phyloP scores from a whole-genome alignment of 176 grass and related monocot genomes.

The maize (Zea mays) region DNA sequence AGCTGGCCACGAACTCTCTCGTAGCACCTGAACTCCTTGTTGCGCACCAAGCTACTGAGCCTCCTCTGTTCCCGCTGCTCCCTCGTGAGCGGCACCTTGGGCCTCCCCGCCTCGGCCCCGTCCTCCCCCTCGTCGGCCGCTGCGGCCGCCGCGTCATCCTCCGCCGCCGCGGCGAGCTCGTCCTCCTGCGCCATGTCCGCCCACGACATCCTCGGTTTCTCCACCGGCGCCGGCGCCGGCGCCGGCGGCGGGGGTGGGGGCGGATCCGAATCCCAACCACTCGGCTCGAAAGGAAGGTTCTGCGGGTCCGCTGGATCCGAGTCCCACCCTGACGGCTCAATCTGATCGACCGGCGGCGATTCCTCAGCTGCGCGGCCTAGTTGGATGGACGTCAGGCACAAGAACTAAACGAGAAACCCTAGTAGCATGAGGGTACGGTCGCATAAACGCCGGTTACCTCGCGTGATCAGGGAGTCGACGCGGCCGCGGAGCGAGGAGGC shows the following conservation, averaged over 20 bases:
- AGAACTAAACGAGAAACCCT: neutral
- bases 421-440: slow-evolving; percentile 5
- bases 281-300: slow-evolving; percentile 46
- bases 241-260: neutral
- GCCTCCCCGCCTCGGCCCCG: slow-evolving; percentile 27
- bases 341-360: slow-evolving; percentile 30
- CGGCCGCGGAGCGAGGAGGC: slow-evolving; percentile 52
- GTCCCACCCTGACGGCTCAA: slow-evolving; percentile 50
- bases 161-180: slow-evolving; percentile 63
- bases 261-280: slow-evolving; percentile 58
- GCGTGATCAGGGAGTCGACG: slow-evolving; percentile 66
- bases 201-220: slow-evolving; percentile 69
- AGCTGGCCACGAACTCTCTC: slow-evolving; percentile 46
- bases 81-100: slow-evolving; percentile 36
- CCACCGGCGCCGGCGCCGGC: neutral
- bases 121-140: slow-evolving; percentile 36
- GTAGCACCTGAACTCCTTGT: slow-evolving; percentile 42
- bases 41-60: slow-evolving; percentile 39
- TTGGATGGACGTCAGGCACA: slow-evolving; percentile 15
- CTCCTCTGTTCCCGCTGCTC: slow-evolving; percentile 54
- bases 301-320: slow-evolving; percentile 38
- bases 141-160: slow-evolving; percentile 41
- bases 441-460: slow-evolving; percentile 38
- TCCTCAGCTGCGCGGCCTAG: slow-evolving; percentile 37
- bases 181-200: slow-evolving; percentile 86